phyloP scores from a whole-genome alignment of 2,329 filamentous ascomycete genomes.

The Metarhizium rileyi region DNA sequence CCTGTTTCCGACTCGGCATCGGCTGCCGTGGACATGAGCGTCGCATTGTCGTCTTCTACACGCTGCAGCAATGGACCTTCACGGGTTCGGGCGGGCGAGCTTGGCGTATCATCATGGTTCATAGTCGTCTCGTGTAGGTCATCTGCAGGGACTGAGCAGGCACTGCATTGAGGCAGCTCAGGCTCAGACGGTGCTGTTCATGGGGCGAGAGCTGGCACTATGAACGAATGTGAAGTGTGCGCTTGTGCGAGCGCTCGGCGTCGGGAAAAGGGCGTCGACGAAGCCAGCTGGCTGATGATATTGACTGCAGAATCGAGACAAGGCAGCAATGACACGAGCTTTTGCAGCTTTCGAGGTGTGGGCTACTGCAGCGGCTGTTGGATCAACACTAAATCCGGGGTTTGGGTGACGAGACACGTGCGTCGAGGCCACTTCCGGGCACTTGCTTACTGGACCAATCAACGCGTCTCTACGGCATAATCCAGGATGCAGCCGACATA shows the following conservation, averaged over 20 bases:
- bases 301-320: too few relatives aligned
- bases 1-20: neutral
- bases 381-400: conserved; percentile 3
- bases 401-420: too few relatives aligned
- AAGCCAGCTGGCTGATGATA: too few relatives aligned
- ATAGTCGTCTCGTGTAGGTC: conserved; percentile 31
- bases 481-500: too few relatives aligned
- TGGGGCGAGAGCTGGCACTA: conserved; percentile 8
- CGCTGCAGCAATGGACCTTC: conserved; percentile 10
- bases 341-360: neutral
- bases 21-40: neutral
- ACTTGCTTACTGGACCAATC: too few relatives aligned
- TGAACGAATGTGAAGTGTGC: neutral
- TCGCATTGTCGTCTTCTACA: neutral
- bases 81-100: conserved; percentile 25
- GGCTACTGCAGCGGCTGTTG: neutral
- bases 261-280: neutral
- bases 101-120: conserved; percentile 40
- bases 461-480: too few relatives aligned
- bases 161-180: conserved; percentile 21
- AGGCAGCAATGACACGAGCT: too few relatives aligned
- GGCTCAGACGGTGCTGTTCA: conserved; percentile 12
- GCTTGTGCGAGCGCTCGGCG: neutral
- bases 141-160: conserved; percentile 20
- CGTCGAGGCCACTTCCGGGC: too few relatives aligned